Conservation (phyloP, 768 basidiomycete genomes). For the Macrolepiota albuminosa region DNA sequence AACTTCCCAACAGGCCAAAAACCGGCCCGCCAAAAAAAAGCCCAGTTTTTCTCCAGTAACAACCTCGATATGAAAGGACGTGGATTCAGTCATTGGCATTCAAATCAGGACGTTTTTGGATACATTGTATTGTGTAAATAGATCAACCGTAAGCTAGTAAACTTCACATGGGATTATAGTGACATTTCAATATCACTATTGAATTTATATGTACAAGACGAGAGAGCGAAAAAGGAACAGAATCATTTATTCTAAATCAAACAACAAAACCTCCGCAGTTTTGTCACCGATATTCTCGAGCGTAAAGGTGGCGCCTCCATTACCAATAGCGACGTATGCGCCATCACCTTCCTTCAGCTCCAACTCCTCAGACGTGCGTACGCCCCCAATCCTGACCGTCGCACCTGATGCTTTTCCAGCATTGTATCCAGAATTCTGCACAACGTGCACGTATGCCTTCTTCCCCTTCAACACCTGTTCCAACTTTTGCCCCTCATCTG, state of each 20-base stretch:
- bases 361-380: slow-evolving; percentile 29
- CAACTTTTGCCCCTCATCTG: slow-evolving; percentile 53
- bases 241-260: slow-evolving; percentile 56
- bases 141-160: too few relatives aligned
- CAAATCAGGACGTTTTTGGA: too few relatives aligned
- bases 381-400: slow-evolving; percentile 43
- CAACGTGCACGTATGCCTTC: slow-evolving; percentile 81
- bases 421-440: slow-evolving; percentile 84
- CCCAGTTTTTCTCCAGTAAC: too few relatives aligned
- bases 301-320: slow-evolving; percentile 32
- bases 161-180: too few relatives aligned
- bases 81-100: too few relatives aligned
- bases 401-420: slow-evolving; percentile 51
- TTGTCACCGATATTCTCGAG: slow-evolving; percentile 63
- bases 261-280: slow-evolving; percentile 72
- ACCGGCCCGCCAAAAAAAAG: too few relatives aligned
- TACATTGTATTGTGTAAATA: too few relatives aligned
- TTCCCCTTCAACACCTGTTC: slow-evolving; percentile 44
- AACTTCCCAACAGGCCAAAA: too few relatives aligned
- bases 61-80: too few relatives aligned
- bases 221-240: background rate
- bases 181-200: too few relatives aligned
- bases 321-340: slow-evolving; percentile 58
- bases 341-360: slow-evolving; percentile 86
- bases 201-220: background rate